Conservation (phyloP, 768 basidiomycete species). For the Leccinellum rugosiceps region DNA sequence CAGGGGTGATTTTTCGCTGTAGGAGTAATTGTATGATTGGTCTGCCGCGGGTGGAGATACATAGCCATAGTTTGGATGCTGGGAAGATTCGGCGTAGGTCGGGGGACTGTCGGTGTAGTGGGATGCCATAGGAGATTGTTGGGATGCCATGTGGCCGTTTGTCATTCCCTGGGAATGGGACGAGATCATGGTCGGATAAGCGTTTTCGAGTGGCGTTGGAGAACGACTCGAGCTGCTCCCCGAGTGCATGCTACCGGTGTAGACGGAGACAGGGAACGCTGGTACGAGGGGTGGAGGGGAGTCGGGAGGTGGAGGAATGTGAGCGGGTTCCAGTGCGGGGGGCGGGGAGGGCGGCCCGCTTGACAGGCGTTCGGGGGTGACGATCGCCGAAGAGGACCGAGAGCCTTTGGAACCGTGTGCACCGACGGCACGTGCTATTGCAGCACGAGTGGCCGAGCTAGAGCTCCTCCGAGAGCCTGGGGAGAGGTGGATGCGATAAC, state of each 20-base stretch:
- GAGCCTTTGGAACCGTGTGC: constrained; percentile 20
- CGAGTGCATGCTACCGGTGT: constrained; percentile 29
- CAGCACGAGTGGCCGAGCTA: constrained; percentile 51
- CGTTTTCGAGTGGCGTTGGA: constrained; percentile 43
- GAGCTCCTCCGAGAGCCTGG: constrained; percentile 73
- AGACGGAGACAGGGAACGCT: constrained; percentile 33
- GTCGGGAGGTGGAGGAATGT: constrained; percentile 44
- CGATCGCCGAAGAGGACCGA: constrained; percentile 25
- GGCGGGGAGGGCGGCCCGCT: constrained; percentile 32
- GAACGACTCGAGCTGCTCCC: constrained; percentile 40
- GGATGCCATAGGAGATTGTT: constrained; percentile 29
- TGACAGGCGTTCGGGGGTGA: constrained; percentile 26
- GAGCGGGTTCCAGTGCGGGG: constrained; percentile 46
- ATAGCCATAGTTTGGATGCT: constrained; percentile 31
- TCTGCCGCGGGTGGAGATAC: constrained; percentile 24
- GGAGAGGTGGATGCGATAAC: constrained; percentile 79
- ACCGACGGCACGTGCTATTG: constrained; percentile 44
- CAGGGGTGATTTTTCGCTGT: constrained; percentile 28
- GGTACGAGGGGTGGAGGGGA: constrained; percentile 54
- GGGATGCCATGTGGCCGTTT: constrained; percentile 32
- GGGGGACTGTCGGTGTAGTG: constrained; percentile 32
- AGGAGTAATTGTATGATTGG: constrained; percentile 30
- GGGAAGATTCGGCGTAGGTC: constrained; percentile 30
- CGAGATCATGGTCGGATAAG: constrained; percentile 39
- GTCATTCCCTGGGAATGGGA: constrained; percentile 35